phyloP scores from a whole-genome alignment of 148 eudicot species.

The Vaccinium vitisidaea region DNA sequence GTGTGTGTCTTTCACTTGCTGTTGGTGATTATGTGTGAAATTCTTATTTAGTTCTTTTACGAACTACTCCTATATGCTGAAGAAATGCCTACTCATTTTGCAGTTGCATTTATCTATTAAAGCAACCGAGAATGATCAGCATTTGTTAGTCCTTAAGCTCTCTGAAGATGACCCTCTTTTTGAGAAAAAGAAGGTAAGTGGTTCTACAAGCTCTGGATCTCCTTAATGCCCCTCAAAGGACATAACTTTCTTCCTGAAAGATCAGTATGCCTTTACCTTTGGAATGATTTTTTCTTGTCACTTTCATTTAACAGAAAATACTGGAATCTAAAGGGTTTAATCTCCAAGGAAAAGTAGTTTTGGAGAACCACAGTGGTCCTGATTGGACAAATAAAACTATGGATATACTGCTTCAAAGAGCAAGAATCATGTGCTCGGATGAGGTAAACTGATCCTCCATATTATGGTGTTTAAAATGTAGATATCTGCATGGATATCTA shows the following conservation, averaged over 20 bases:
- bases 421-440: conserved; percentile 61
- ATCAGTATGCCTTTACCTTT: background rate
- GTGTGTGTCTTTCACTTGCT: background rate
- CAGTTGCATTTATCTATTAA: conserved; percentile 33
- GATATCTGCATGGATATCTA: background rate
- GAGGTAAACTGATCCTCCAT: conserved; percentile 45
- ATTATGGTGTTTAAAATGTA: conserved; percentile 4
- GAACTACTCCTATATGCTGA: too few species aligned
- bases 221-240: background rate
- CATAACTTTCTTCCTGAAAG: background rate
- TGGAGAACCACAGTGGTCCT: conserved; percentile 29
- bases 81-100: conserved; percentile 19
- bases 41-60: background rate
- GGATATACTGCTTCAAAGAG: conserved; percentile 51
- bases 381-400: conserved; percentile 36
- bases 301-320: conserved; percentile 44
- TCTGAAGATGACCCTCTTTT: conserved; percentile 57
- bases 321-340: conserved; percentile 48
- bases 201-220: background rate
- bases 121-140: conserved; percentile 28
- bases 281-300: background rate
- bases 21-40: background rate
- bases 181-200: conserved; percentile 60
- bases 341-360: conserved; percentile 30
- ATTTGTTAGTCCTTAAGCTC: conserved; percentile 47